Evolutionary conservation across 2,329 filamentous ascomycete genomes (phyloP).

Genomic region (Colletotrichum viniferum): DNA sequence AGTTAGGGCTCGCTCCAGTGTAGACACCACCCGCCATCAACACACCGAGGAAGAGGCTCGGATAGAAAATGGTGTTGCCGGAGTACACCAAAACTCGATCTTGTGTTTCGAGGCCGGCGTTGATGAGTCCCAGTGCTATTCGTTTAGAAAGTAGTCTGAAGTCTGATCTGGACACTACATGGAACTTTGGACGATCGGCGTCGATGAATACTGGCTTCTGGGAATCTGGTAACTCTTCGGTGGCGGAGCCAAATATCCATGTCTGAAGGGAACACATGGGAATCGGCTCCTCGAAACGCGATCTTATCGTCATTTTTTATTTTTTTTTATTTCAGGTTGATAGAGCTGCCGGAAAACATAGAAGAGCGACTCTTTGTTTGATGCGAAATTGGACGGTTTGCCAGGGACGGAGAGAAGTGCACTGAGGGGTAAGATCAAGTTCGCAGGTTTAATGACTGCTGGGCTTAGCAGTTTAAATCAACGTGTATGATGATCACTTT

Average conservation of each 20-base stretch:
- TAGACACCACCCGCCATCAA: not conserved
- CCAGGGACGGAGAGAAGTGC: not conserved
- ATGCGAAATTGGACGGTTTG: not conserved
- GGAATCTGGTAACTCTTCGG: not conserved
- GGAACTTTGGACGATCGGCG: not conserved
- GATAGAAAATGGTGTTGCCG: not conserved
- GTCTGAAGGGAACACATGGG: not conserved
- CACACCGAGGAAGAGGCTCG: not conserved
- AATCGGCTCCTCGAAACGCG: not conserved
- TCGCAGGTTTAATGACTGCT: not conserved
- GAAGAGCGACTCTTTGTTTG: not conserved
- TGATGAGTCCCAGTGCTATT: not conserved
- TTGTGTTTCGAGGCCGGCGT: not conserved
- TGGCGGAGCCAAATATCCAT: not conserved
- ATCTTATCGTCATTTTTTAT: not conserved
- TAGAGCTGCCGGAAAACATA: rapidly evolving
- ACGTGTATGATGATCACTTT: not conserved
- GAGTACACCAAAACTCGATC: not conserved
- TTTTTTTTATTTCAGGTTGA: rapidly evolving
- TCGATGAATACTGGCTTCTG: not conserved
- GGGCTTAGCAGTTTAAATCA: not conserved
- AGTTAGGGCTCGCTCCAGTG: not conserved
- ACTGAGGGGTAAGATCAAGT: not conserved
- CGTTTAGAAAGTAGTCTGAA: not conserved
- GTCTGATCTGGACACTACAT: not conserved